Percentiles rank a stretch among this genome's conserved stretches.
Evolutionary conservation across 257 asterid genomes (phyloP).

Genomic region (Gentiana straminea): DNA sequence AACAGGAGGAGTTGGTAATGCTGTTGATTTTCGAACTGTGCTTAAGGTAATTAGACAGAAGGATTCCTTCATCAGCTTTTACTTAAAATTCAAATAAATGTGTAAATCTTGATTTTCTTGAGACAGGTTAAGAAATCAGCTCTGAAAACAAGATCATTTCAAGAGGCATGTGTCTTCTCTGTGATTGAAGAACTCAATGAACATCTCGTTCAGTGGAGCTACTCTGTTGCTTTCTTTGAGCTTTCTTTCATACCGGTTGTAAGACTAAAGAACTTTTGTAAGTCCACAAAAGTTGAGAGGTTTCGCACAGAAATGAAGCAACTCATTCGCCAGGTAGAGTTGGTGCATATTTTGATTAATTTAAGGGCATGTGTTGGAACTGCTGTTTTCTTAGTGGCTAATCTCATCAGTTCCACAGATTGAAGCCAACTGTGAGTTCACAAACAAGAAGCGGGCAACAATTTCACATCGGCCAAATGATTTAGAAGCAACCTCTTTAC

Average conservation of each 20-base stretch:
- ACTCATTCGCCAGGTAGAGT: slow-evolving; percentile 60
- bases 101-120: slow-evolving; percentile 1
- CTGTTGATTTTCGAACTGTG: slow-evolving; percentile 55
- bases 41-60: slow-evolving; percentile 44
- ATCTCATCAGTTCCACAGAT: slow-evolving; percentile 24
- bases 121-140: slow-evolving; percentile 67
- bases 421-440: slow-evolving; percentile 63
- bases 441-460: slow-evolving; percentile 60
- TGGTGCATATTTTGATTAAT: slow-evolving; percentile 1
- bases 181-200: slow-evolving; percentile 82
- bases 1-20: slow-evolving; percentile 88
- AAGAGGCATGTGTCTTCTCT: slow-evolving; percentile 80
- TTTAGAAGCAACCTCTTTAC: slow-evolving; percentile 57
- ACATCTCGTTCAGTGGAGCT: slow-evolving; percentile 93
- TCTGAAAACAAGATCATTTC: slow-evolving; percentile 80
- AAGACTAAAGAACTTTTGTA: slow-evolving; percentile 61
- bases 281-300: slow-evolving; percentile 88
- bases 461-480: slow-evolving; percentile 67
- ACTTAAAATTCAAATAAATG: background rate
- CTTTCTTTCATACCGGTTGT: slow-evolving; percentile 66
- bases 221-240: slow-evolving; percentile 71
- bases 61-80: slow-evolving; percentile 8
- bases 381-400: slow-evolving; percentile 6
- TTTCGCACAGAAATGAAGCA: slow-evolving; percentile 69
- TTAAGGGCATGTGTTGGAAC: slow-evolving; percentile 9